Conservation (phyloP, 805 yeast genomes). For the Metschnikowia cerradonensis region DNA sequence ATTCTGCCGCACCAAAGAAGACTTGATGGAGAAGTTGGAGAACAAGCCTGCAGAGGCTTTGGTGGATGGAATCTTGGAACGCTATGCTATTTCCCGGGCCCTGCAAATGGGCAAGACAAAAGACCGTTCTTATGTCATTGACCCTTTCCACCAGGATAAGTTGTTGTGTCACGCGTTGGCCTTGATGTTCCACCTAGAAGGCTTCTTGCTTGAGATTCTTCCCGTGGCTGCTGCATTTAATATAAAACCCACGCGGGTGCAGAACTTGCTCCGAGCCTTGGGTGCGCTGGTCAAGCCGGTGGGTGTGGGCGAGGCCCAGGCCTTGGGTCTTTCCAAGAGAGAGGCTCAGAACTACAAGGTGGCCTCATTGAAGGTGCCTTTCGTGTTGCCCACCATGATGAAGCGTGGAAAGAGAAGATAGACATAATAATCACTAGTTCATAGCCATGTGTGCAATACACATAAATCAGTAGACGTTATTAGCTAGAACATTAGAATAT, state of each 20-base stretch:
- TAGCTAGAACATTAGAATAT: too few species aligned
- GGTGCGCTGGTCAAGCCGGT: constrained; percentile 79
- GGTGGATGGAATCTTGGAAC: constrained; percentile 64
- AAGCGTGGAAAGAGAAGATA: constrained; percentile 50
- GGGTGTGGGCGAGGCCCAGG: constrained; percentile 70
- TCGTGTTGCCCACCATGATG: constrained; percentile 79
- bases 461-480: too few species aligned
- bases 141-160: constrained; percentile 86
- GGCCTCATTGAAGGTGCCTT: constrained; percentile 83
- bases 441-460: too few species aligned
- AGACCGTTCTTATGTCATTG: constrained; percentile 72
- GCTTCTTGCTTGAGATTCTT: constrained; percentile 66
- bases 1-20: constrained; percentile 55
- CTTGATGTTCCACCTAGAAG: constrained; percentile 69
- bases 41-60: constrained; percentile 70
- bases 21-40: constrained; percentile 52
- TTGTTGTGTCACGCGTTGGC: constrained; percentile 75
- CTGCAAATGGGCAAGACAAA: constrained; percentile 56
- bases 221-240: constrained; percentile 84
- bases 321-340: constrained; percentile 60
- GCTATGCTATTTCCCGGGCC: constrained; percentile 64
- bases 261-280: constrained; percentile 66
- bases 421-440: not conserved
- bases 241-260: constrained; percentile 69
- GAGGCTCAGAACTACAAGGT: constrained; percentile 65